Evolutionary conservation across 2,329 filamentous ascomycete species (phyloP), one percentile per base, ranked within the genome.

Genomic region (Sarocladiaceae sp.): DNA sequence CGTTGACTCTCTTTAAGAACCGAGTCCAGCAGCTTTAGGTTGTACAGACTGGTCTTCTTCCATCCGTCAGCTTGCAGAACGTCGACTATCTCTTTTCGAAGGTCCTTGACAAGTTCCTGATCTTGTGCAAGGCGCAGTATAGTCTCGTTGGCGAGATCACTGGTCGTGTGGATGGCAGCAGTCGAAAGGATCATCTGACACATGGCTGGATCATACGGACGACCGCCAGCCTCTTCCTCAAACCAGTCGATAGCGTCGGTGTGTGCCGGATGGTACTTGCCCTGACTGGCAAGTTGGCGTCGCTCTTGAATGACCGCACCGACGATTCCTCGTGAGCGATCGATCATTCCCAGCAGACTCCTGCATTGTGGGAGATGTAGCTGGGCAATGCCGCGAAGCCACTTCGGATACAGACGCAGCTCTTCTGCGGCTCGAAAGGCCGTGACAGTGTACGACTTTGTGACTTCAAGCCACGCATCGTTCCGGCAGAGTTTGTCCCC

Each of bases 191-290:
- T 20, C 12, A 62, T 40, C 54, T 62, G 59, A 7, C 39, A 28
- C 11, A 52, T 18, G 17, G 52, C 55, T 5, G 51, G 42, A 39
- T 60, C 59, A 12, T 54, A 52, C 7, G 28, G 35, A 20, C 44
- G 25, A 1, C 54, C 37, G 1, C 23, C 44, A 20, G 77, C 76
- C 47, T 71, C 68, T 17, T 70, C 66, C 54, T 81, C 78, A 53
- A 72, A 70, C 79, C 79, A 83, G n/a, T 73, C 78, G 44, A 82
- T 64, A 57, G 75, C 77, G 63, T 81, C 78, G 33, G 56, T 55
- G 23, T 53, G 54, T 7, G 77, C 73, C 0, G 75, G 73, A 39
- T 36, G 36, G 31, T 39, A 39, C 35, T 37, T 18, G 35, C 48
- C 31, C 31, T 33, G 28, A 8, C 26, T 33, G 18, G 15, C 28